Base-by-base conservation (phyloP, 106 monocot species). In the Apostasia shenzhenica region DNA sequence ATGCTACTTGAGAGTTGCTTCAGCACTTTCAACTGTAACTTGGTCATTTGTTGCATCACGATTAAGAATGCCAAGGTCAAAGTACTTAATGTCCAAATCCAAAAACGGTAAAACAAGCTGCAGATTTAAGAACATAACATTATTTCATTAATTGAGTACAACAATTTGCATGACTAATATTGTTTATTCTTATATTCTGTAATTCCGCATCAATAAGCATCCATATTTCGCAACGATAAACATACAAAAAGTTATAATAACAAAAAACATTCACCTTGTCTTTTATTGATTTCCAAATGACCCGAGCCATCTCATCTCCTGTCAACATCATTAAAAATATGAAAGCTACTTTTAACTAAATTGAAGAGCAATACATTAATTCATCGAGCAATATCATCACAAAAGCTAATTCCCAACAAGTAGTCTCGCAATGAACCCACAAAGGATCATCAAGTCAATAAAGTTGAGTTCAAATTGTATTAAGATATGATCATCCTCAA, bases 221-320 rank as follows among this genome's bases (percentile, higher is more conserved):
- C 26, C 26, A 26, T 26, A 0, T 14, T 46, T 48, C 3, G 44
- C 45, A 41, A 64, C 5, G 6, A 46, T 46, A 64, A 2, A 1
- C 45, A 43, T 63, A 59, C 61, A 41, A 63, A 37, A 8, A 39
- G 50, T 5, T 9, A 49, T 41, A 2, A 55, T 5, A 42, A 39
- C 59, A 53, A 4, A 44, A 8, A 62, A 52, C 12, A 50, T n/a
- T 68, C 38, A 91, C 95, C 91, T 91, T 95, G 45, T 88, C 88
- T 81, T 95, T 95, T 66, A 95, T 95, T 42, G 82, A 89, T 76
- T 95, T 70, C 95, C 95, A 95, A 72, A 95, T 88, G 48, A 95
- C 47, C 53, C 95, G 71, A 58, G 95, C 89, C 95, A 95, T 95
- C 66, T 95, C 95, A 80, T 95, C 95, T 45, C 95, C 95, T 95